Evolutionary conservation across 306 rosid species (phyloP).

Genomic region (Quercus robur): DNA sequence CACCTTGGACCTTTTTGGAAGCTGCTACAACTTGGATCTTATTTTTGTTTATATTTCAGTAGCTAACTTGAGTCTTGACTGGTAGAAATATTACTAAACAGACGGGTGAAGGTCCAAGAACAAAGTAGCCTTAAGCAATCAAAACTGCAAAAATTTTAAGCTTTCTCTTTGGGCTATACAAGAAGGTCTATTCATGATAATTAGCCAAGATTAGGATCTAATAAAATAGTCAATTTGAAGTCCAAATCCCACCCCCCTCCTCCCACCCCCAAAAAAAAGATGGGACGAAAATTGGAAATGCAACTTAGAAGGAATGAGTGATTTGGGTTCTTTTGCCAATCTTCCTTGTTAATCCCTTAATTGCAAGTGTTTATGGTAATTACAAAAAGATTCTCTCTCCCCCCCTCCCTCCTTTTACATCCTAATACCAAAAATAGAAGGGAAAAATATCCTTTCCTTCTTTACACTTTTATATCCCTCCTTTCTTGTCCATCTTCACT

Average conservation of each 20-base stretch:
- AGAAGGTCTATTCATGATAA: neutral
- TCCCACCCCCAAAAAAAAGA: neutral
- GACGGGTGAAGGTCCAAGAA: neutral
- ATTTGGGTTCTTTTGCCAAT: neutral
- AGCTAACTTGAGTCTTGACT: constrained; percentile 1
- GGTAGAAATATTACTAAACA: no score
- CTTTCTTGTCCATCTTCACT: neutral
- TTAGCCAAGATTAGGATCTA: neutral
- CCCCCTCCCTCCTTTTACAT: neutral
- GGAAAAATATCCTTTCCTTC: neutral
- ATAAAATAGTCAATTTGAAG: neutral
- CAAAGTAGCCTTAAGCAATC: neutral
- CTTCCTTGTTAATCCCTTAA: neutral
- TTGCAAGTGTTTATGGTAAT: neutral
- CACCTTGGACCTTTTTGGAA: constrained; percentile 19
- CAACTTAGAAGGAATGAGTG: neutral
- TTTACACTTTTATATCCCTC: neutral
- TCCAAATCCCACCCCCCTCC: neutral
- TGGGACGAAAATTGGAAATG: neutral
- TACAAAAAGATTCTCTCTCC: neutral
- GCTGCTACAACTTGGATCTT: constrained; percentile 4
- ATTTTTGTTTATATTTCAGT: neutral
- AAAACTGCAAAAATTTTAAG: neutral
- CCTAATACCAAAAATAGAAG: neutral
- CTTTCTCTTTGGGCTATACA: neutral